These are phyloP conservation scores for Schrenkiella parvula DNA, from an alignment of 345 rosid genomes.

Conservation along the genomic window DNA sequence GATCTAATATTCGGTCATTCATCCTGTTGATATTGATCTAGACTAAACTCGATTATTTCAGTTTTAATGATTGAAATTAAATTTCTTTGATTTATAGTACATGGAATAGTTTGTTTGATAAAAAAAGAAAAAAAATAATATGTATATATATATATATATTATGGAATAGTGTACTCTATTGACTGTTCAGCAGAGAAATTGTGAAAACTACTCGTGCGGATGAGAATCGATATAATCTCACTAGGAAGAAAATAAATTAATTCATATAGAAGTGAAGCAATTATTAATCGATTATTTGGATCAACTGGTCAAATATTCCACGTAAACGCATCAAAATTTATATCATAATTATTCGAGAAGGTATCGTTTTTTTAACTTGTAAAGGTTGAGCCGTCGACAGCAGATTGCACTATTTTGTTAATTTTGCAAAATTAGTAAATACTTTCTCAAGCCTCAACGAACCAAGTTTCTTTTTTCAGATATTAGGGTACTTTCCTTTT, in stretches of 20 bases:
- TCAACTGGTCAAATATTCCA: constrained; percentile 25
- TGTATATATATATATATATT: no score
- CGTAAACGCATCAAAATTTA: neutral
- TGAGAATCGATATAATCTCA: constrained; percentile 2
- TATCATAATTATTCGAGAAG: neutral
- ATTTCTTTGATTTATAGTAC: no score
- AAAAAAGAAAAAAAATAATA: neutral
- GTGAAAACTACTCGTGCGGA: constrained; percentile 28
- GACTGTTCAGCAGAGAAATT: neutral
- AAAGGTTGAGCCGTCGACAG: neutral
- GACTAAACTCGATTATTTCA: neutral
- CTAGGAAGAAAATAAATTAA: neutral
- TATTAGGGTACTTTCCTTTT: no score
- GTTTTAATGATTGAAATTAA: no score
- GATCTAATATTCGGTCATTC: neutral
- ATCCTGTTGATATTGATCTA: neutral
- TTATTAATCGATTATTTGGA: neutral
- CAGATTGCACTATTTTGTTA: neutral
- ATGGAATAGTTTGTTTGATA: neutral
- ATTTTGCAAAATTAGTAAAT: neutral
- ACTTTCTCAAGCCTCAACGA: neutral
- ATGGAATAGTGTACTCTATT: neutral
- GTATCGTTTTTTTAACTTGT: neutral
- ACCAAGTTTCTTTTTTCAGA: neutral
- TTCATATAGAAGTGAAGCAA: neutral